Percentiles rank a stretch among this genome's conserved stretches.
Evolutionary conservation across 495 filamentous ascomycete species (phyloP).

Genomic region (Lophiostoma macrostomum): DNA sequence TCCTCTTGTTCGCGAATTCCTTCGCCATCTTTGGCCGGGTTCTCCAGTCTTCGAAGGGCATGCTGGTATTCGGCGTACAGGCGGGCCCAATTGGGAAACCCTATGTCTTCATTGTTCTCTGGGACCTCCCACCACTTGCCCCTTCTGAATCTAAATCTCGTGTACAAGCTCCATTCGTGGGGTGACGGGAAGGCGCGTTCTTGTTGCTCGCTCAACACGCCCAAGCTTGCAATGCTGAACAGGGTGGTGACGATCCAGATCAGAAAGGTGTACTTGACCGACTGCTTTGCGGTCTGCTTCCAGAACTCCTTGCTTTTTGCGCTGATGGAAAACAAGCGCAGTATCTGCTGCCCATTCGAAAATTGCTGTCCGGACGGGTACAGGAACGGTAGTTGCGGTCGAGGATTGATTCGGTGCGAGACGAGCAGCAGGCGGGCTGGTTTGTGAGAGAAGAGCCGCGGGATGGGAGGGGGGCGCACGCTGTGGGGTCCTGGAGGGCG

Average conservation of each 20-base stretch:
- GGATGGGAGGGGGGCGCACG: conserved; percentile 8
- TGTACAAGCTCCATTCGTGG: conserved; percentile 62
- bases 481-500: conserved; percentile 6
- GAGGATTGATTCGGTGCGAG: conserved; percentile 43
- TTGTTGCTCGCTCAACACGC: conserved; percentile 63
- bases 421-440: conserved; percentile 45
- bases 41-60: conserved; percentile 48
- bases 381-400: conserved; percentile 82
- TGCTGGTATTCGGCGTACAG: conserved; percentile 54
- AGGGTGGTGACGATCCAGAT: conserved; percentile 56
- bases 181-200: conserved; percentile 72
- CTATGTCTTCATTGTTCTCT: conserved; percentile 42
- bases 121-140: conserved; percentile 47
- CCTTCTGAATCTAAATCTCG: conserved; percentile 35
- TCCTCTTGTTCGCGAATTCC: conserved; percentile 56
- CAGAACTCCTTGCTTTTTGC: conserved; percentile 65
- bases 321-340: conserved; percentile 65
- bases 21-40: conserved; percentile 63
- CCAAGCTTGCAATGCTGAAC: conserved; percentile 53
- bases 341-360: conserved; percentile 52
- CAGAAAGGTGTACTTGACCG: conserved; percentile 56
- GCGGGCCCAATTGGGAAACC: conserved; percentile 63
- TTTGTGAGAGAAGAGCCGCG: conserved; percentile 32
- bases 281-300: conserved; percentile 59
- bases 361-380: conserved; percentile 48